A percentile compares a stretch with the other conserved stretches of the same genome.
Evolutionary conservation across 768 basidiomycete species (phyloP).

Genomic region (Pleurotus platypus): DNA sequence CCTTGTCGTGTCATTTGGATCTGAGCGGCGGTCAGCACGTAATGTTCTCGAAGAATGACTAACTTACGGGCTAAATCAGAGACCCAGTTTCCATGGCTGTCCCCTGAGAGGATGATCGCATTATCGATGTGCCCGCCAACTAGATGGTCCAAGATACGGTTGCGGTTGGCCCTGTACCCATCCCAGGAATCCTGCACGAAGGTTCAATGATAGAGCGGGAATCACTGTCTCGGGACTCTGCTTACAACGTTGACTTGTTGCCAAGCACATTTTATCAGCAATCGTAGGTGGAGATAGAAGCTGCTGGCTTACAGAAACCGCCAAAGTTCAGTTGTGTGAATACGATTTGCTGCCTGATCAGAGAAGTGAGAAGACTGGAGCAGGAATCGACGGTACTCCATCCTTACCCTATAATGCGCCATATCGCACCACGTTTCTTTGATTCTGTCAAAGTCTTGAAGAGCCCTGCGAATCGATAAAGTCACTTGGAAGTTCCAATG

Average conservation of each 20-base stretch:
- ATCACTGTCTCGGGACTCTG: not conserved
- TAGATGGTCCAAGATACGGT: slow-evolving; percentile 47
- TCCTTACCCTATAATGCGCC: slow-evolving; percentile 32
- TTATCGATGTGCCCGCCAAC: slow-evolving; percentile 48
- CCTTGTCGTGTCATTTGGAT: slow-evolving; percentile 46
- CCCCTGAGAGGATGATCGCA: slow-evolving; percentile 52
- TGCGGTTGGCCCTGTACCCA: slow-evolving; percentile 52
- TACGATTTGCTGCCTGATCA: slow-evolving; percentile 49
- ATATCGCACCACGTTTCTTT: slow-evolving; percentile 42
- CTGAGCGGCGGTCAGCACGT: slow-evolving; percentile 20
- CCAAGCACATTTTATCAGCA: no score
- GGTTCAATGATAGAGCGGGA: no score
- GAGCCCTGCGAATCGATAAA: slow-evolving; percentile 34
- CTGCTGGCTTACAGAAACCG: slow-evolving; percentile 27
- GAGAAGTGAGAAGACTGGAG: not conserved
- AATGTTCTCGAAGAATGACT: not conserved
- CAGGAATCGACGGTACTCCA: not conserved
- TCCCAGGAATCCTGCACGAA: slow-evolving; percentile 51
- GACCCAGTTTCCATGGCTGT: slow-evolving; percentile 61
- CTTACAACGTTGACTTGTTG: slow-evolving; percentile 21
- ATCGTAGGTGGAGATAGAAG: no score
- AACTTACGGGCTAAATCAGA: slow-evolving; percentile 51
- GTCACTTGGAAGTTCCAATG: not conserved
- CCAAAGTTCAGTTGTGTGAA: slow-evolving; percentile 44
- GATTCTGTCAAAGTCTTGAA: slow-evolving; percentile 42